phyloP scores from a whole-genome alignment of 768 basidiomycete genomes.

The Termitomyces sp. region DNA sequence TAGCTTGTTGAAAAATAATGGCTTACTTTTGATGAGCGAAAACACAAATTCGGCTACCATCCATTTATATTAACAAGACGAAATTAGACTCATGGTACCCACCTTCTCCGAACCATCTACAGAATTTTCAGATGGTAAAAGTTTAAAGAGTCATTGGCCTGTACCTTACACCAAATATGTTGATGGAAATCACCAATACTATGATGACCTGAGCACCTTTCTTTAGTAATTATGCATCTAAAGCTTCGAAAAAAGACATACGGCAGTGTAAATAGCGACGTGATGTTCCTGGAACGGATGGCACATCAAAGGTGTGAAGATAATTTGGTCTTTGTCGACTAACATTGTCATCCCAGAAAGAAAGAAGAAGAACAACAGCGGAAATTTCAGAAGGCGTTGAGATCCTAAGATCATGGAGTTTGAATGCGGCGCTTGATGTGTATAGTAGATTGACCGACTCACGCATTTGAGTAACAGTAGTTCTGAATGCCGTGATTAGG shows the following conservation, averaged over 20 bases:
- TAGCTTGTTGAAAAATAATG: not conserved
- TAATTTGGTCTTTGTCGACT: conserved; percentile 12
- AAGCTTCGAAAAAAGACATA: conserved; percentile 10
- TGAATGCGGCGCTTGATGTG: not conserved
- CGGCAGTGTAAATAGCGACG: conserved; percentile 50
- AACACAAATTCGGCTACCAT: conserved; percentile 59
- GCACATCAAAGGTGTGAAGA: not conserved
- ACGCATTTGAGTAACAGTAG: conserved; percentile 40
- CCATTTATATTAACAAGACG: not conserved
- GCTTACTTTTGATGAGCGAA: conserved; percentile 58
- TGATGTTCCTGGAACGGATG: conserved; percentile 35
- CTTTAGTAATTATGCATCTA: not conserved
- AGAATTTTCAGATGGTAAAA: not conserved
- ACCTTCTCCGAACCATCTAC: conserved; percentile 64
- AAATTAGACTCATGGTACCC: conserved; percentile 6
- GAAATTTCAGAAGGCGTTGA: conserved; percentile 71
- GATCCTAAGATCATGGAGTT: conserved; percentile 30
- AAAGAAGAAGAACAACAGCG: conserved; percentile 62
- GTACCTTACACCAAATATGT: conserved; percentile 66
- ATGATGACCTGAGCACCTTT: conserved; percentile 33
- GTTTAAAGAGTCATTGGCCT: not conserved
- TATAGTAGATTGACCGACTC: conserved; percentile 7
- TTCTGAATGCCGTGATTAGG: conserved; percentile 22
- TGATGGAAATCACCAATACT: conserved; percentile 53
- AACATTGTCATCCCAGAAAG: conserved; percentile 68